Evolutionary conservation across 2,329 filamentous ascomycete genomes (phyloP), one percentile per base, ranked within the genome.

Genomic region (Beauveria sp.): DNA sequence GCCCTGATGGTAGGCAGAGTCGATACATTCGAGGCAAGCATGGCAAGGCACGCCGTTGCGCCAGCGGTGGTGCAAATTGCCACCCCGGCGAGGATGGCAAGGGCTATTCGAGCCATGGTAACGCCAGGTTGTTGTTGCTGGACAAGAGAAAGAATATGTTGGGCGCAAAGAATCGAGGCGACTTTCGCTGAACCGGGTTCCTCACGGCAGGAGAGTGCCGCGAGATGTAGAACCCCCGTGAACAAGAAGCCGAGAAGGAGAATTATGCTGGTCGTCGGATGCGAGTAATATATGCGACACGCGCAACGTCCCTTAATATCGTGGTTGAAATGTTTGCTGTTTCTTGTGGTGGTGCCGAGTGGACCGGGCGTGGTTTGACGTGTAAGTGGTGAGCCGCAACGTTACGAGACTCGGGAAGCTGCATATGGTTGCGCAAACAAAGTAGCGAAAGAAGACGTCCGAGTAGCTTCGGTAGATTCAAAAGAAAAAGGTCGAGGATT

Each of bases 291-390:
- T 58, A 24, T 52, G 50, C 28, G 45, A 50, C 34, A 18, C 51
- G 30, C 30, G 58, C 43, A 26, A 34, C 4, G 51, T 42, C 54
- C 53, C 47, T 47, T 58, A 18, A 57, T 61, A 26, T 62, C 24
- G 46, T 58, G 54, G 54, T 53, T 49, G 49, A 49, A 38, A 58
- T 53, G 60, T 53, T 61, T 58, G 54, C 47, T 62, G 54, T 62
- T 62, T 52, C 40, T 43, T 58, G n/a, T 22, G 51, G 20, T 40
- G 28, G 14, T 18, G 54, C 51, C 42, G 47, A 20, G 60, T 58
- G 54, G 54, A 62, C 47, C 54, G 43, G 7, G 40, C 42, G 58
- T 28, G 26, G 28, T 53, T 54, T 24, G 28, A 47, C 9, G 46
- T 62, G 26, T 62, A 62, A 62, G 60, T 62, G 58, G 50, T 47